These are phyloP conservation scores for Hyaloscypha hepaticicola DNA, from an alignment of 495 filamentous ascomycete genomes.

Conservation along the genomic window DNA sequence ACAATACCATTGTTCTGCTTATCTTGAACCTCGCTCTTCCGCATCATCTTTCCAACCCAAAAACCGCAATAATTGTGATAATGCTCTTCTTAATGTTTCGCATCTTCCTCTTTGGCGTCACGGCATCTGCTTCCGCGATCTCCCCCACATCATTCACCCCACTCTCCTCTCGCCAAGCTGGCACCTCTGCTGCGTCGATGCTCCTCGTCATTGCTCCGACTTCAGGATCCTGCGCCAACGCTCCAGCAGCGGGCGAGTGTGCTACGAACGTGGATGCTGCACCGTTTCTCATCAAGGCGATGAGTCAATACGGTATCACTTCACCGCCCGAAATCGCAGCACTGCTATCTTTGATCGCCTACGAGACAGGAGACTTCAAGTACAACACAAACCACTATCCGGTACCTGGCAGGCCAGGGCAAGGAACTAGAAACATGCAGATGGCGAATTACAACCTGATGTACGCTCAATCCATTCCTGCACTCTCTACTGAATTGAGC, in stretches of 20 bases:
- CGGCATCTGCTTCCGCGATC: neutral
- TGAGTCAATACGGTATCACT: slow-evolving; percentile 55
- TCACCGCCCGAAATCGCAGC: slow-evolving; percentile 59
- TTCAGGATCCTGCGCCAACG: slow-evolving; percentile 20
- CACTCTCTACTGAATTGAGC: slow-evolving; percentile 40
- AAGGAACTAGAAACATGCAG: slow-evolving; percentile 86
- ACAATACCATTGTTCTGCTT: neutral
- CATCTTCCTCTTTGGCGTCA: neutral
- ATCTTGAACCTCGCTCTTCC: neutral
- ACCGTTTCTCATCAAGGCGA: slow-evolving; percentile 52
- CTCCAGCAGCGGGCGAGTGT: slow-evolving; percentile 53
- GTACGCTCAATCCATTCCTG: slow-evolving; percentile 61
- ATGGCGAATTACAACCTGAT: slow-evolving; percentile 53
- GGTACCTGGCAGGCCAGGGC: slow-evolving; percentile 56
- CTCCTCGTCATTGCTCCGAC: slow-evolving; percentile 28
- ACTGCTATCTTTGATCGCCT: slow-evolving; percentile 60
- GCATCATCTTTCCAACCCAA: neutral
- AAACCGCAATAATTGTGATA: neutral
- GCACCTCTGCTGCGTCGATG: slow-evolving; percentile 9
- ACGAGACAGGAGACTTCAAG: slow-evolving; percentile 67
- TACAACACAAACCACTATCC: slow-evolving; percentile 61
- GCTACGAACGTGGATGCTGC: slow-evolving; percentile 63
- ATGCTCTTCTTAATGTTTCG: neutral
- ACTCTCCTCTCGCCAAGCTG: slow-evolving; percentile 1
- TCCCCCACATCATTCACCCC: neutral